These are phyloP conservation scores for Candida pseudofarinosa DNA, from an alignment of 805 yeast genomes.

Conservation along the genomic window DNA sequence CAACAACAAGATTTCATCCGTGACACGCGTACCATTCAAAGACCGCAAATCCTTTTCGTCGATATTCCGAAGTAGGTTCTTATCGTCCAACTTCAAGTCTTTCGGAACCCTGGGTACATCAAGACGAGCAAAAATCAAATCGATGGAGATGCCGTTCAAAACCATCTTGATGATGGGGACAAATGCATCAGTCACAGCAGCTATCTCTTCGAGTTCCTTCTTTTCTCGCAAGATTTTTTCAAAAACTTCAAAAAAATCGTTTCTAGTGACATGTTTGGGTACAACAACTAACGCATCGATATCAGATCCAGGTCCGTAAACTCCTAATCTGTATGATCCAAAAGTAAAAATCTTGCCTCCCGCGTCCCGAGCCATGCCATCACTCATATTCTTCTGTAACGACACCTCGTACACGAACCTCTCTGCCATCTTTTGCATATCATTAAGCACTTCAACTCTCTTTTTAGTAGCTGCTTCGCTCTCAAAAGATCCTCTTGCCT, in stretches of 20 bases:
- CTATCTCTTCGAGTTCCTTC: conserved; percentile 83
- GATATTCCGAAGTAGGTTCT: conserved; percentile 76
- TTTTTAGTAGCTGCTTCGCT: conserved; percentile 77
- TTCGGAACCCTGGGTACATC: conserved; percentile 81
- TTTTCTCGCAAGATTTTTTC: conserved; percentile 63
- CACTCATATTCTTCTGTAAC: conserved; percentile 82
- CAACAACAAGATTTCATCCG: conserved; percentile 83
- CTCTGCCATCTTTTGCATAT: conserved; percentile 68
- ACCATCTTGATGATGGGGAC: conserved; percentile 94
- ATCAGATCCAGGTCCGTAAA: conserved; percentile 97
- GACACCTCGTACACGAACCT: conserved; percentile 84
- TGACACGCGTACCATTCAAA: conserved; percentile 93
- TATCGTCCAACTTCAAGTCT: conserved; percentile 73
- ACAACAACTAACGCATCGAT: conserved; percentile 95
- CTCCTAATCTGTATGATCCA: conserved; percentile 93
- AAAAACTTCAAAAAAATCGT: conserved; percentile 84
- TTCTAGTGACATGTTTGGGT: conserved; percentile 90
- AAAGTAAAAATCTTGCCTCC: conserved; percentile 97
- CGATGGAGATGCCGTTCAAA: conserved; percentile 88
- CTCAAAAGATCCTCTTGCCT: conserved; percentile 84
- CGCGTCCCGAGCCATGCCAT: conserved; percentile 95
- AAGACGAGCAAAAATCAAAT: conserved; percentile 78
- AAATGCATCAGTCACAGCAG: conserved; percentile 93
- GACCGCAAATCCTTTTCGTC: conserved; percentile 91
- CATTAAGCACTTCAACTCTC: conserved; percentile 68